Conservation (phyloP, 208 protist genomes). For the Acanthamoeba polyphaga region DNA sequence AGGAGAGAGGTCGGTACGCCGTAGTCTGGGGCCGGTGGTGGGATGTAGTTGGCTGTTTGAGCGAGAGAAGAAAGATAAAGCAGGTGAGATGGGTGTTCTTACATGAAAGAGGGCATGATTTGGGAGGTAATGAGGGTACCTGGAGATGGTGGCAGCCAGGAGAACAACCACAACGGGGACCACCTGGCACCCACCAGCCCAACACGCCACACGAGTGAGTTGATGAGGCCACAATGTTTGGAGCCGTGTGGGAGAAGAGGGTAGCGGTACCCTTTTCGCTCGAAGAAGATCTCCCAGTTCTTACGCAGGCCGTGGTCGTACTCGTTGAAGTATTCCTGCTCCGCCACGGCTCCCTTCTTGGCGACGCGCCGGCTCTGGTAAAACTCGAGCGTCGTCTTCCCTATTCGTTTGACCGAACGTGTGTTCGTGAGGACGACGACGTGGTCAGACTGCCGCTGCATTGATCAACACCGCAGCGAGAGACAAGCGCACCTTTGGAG, state of each 20-base stretch:
- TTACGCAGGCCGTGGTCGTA: slow-evolving; percentile 7
- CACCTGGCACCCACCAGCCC: not conserved
- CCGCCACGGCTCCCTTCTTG: not conserved
- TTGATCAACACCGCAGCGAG: not conserved
- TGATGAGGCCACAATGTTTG: not conserved
- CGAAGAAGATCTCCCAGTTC: slow-evolving; percentile 32
- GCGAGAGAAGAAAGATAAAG: not conserved
- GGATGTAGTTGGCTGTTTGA: not conserved
- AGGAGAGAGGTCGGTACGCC: not conserved
- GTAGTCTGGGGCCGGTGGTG: not conserved
- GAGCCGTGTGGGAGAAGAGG: not conserved
- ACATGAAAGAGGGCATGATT: not conserved
- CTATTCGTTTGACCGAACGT: not conserved
- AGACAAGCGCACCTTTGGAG: not conserved
- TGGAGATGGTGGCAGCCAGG: not conserved
- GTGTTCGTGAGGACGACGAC: too few species aligned
- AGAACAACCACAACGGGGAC: not conserved
- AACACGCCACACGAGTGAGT: not conserved
- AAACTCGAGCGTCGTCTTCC: slow-evolving; percentile 3
- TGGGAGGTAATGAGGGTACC: not conserved
- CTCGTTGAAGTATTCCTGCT: slow-evolving; percentile 29
- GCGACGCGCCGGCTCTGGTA: not conserved
- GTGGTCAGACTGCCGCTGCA: not conserved
- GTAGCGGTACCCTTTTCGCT: not conserved
- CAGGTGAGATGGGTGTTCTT: not conserved